Percentiles rank a stretch among this genome's conserved stretches.
Conservation (phyloP, 192 early-diverging fungal genomes). For the Coemansia biformis region DNA sequence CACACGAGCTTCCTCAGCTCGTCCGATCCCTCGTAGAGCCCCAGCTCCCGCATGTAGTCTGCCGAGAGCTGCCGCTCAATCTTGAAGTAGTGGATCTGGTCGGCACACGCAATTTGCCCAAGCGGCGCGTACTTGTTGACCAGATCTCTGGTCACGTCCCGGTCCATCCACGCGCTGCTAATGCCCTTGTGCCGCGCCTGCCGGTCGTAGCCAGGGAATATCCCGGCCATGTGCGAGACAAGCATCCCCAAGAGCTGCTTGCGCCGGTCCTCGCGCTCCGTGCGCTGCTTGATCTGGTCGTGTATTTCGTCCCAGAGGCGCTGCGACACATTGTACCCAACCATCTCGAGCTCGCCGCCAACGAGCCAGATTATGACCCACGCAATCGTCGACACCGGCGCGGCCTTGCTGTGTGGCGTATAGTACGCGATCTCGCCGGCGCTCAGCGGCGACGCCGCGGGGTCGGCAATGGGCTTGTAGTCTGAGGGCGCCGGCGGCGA, state of each 20-base stretch:
- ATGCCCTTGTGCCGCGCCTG: slow-evolving; percentile 40
- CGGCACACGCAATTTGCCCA: slow-evolving; percentile 34
- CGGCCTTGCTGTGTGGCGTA: slow-evolving; percentile 5
- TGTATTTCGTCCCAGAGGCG: slow-evolving; percentile 35
- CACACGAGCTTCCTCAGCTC: slow-evolving; percentile 21
- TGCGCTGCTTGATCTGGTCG: slow-evolving; percentile 47
- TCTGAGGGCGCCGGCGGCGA: slow-evolving; percentile 35
- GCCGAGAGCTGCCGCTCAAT: slow-evolving; percentile 41
- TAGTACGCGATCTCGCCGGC: slow-evolving; percentile 39
- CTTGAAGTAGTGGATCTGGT: slow-evolving; percentile 51
- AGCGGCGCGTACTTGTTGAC: slow-evolving; percentile 50
- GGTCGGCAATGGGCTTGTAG: slow-evolving; percentile 48
- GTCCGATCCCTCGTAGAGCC: slow-evolving; percentile 21
- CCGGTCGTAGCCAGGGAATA: slow-evolving; percentile 48
- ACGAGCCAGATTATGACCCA: slow-evolving; percentile 48
- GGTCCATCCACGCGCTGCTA: slow-evolving; percentile 45
- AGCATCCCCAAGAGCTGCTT: slow-evolving; percentile 50
- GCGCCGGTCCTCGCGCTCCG: slow-evolving; percentile 48
- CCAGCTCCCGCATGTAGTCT: slow-evolving; percentile 25
- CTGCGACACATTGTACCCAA: slow-evolving; percentile 48
- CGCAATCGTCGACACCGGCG: slow-evolving; percentile 18
- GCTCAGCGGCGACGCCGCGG: slow-evolving; percentile 22
- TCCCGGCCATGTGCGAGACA: slow-evolving; percentile 47
- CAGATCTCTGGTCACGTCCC: slow-evolving; percentile 44
- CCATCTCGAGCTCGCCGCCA: slow-evolving; percentile 52